Conservation (phyloP, 2,329 filamentous ascomycete genomes). For the Fusarium algeriense region DNA sequence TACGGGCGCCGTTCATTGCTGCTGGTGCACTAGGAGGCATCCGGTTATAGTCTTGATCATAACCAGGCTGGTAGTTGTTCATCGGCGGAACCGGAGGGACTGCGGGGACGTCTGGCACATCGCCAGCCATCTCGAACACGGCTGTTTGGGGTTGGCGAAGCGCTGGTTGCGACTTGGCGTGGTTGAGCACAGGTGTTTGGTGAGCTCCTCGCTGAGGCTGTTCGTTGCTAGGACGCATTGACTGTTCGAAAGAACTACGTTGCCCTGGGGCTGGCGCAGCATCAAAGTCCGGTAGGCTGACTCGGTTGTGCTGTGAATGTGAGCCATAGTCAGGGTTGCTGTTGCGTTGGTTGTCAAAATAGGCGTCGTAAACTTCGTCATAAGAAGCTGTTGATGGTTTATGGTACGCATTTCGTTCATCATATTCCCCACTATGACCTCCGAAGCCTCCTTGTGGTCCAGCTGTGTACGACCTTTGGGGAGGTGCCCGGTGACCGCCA, state of each 20-base stretch:
- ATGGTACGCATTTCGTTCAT: conserved; percentile 48
- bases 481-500: conserved; percentile 63
- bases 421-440: conserved; percentile 49
- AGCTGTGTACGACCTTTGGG: conserved; percentile 64
- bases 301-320: conserved; percentile 38
- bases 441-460: conserved; percentile 54
- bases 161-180: conserved; percentile 76
- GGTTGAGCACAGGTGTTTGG: conserved; percentile 66
- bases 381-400: conserved; percentile 54
- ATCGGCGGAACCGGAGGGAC: conserved; percentile 52
- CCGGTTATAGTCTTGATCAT: conserved; percentile 45
- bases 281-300: conserved; percentile 59
- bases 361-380: conserved; percentile 67
- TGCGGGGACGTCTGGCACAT: conserved; percentile 68
- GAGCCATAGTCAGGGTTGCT: conserved; percentile 45
- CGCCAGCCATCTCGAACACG: conserved; percentile 79
- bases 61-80: conserved; percentile 47
- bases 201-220: conserved; percentile 63
- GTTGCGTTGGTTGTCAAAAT: conserved; percentile 59
- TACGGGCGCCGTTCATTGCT: conserved; percentile 24
- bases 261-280: conserved; percentile 50
- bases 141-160: conserved; percentile 73
- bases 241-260: conserved; percentile 62
- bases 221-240: conserved; percentile 56
- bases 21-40: conserved; percentile 49